Percentiles rank a stretch among this genome's conserved stretches.
Conservation (phyloP, 2,329 filamentous ascomycete species). For the Nemania serpens region DNA sequence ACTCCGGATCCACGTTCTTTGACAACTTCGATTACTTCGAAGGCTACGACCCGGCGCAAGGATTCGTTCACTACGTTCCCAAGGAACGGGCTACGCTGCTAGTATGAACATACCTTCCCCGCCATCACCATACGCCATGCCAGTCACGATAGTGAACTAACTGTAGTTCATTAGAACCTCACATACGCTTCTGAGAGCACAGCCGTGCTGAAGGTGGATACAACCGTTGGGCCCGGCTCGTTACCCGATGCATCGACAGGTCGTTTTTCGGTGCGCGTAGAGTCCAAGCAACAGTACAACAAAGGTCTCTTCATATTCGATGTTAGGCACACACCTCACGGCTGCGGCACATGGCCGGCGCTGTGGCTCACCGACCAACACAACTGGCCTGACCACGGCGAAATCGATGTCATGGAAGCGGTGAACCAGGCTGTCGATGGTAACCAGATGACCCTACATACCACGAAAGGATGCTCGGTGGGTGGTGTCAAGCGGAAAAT, state of each 20-base stretch:
- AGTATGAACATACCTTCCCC: slow-evolving; percentile 41
- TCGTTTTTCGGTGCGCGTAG: slow-evolving; percentile 66
- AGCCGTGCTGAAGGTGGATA: slow-evolving; percentile 65
- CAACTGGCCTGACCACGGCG: slow-evolving; percentile 67
- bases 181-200: slow-evolving; percentile 60
- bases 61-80: slow-evolving; percentile 61
- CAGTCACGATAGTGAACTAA: background rate
- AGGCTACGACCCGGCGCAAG: slow-evolving; percentile 55
- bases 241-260: slow-evolving; percentile 59
- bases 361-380: slow-evolving; percentile 66
- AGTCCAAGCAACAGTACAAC: slow-evolving; percentile 64
- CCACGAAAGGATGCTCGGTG: slow-evolving; percentile 56
- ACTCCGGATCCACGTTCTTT: slow-evolving; percentile 56
- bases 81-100: slow-evolving; percentile 46
- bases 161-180: slow-evolving; percentile 55
- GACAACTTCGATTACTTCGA: slow-evolving; percentile 60
- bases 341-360: slow-evolving; percentile 68
- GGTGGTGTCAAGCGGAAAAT: slow-evolving; percentile 59
- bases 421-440: slow-evolving; percentile 59
- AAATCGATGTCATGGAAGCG: slow-evolving; percentile 67
- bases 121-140: background rate
- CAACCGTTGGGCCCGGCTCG: slow-evolving; percentile 54
- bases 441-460: slow-evolving; percentile 66
- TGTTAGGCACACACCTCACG: slow-evolving; percentile 65
- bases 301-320: slow-evolving; percentile 72